Base-by-base conservation (phyloP, 1,284 basidiomycete genomes). In the Cryptococcus floricola region DNA sequence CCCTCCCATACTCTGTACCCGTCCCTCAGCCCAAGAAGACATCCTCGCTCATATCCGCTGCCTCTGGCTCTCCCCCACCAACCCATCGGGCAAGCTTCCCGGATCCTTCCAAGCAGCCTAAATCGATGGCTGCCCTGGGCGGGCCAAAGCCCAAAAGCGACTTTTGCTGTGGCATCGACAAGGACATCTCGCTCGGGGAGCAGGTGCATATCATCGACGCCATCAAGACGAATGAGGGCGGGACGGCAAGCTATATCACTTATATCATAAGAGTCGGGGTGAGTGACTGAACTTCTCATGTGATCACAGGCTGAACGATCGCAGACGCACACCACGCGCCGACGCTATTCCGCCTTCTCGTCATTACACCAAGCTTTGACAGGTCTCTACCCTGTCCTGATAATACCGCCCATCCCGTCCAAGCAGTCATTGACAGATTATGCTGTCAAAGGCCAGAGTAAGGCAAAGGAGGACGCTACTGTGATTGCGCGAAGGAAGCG, bases 271-370 rank as follows among this genome's bases (percentile, higher is more conserved):
- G 82, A 54, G 87, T 92, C 48, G 93, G 92, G 62, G 94, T 96
- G 75, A 73, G 88, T 79, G 14, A 12, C 27, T 42, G 6, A 6
- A 7, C 18, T 48, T n/a, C 49, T 18, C 14, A 23, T 18, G 23
- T 41, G 13, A 31, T 12, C 23, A 31, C 28, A 18, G 31, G 28
- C 16, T 38, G n/a, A 41, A 16, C 3, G 16, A 51, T 54, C 50
- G 46, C 73, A 95, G 91, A 84, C 82, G 62, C 82, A 86, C n/a
- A 87, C 91, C 68, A 85, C 91, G 5, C 84, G 87, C 47, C 89
- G 97, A 65, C 84, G 96, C 39, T 99, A 98, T 77, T 98, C 95
- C 5, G 92, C 98, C 71, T 99, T 99, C 74, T 91, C 98, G 77
- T 91, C 92, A 23, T 81, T 99, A 46, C 86, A 96, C 53, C 82